A percentile compares a stretch with the other conserved stretches of the same genome.
phyloP scores from a whole-genome alignment of 2,329 filamentous ascomycete genomes.

The Fusarium sp. region DNA sequence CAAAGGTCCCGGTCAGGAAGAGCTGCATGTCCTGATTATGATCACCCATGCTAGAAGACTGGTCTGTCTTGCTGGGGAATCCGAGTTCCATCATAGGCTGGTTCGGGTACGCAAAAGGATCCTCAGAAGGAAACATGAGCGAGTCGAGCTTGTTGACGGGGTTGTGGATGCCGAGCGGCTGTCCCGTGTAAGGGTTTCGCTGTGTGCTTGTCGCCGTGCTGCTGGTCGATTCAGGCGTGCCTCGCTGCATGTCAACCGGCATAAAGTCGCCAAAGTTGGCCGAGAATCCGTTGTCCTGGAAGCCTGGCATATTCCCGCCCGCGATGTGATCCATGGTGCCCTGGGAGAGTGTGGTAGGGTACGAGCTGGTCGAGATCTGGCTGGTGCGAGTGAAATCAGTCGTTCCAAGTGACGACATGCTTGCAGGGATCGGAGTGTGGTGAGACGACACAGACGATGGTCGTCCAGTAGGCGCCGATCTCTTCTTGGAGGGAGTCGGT shows the following conservation, averaged over 20 bases:
- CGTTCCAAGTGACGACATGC: constrained; percentile 48
- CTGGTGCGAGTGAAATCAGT: constrained; percentile 49
- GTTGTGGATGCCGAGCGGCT: constrained; percentile 50
- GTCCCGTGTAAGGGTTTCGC: constrained; percentile 46
- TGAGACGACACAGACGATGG: constrained; percentile 45
- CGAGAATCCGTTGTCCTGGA: constrained; percentile 51
- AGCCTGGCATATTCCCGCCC: constrained; percentile 44
- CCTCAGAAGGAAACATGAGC: constrained; percentile 83
- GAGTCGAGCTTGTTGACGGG: constrained; percentile 76
- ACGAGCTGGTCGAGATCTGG: constrained; percentile 41
- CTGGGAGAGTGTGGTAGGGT: constrained; percentile 40
- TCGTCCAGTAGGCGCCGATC: constrained; percentile 59
- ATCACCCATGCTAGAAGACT: constrained; percentile 48
- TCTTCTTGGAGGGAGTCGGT: constrained; percentile 62
- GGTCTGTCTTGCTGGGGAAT: constrained; percentile 49
- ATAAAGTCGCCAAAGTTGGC: constrained; percentile 57
- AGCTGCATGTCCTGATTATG: constrained; percentile 55
- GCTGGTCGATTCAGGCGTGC: constrained; percentile 54
- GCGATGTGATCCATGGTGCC: constrained; percentile 50
- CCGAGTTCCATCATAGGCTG: constrained; percentile 75
- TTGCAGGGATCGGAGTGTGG: constrained; percentile 44
- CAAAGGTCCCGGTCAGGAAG: constrained; percentile 64
- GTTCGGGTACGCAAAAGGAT: constrained; percentile 83
- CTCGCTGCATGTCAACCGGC: constrained; percentile 56
- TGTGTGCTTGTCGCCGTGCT: constrained; percentile 55